These are phyloP conservation scores for Brachypodium distachyon DNA, from an alignment of 202 grass and related monocot species.

Conservation along the genomic window DNA sequence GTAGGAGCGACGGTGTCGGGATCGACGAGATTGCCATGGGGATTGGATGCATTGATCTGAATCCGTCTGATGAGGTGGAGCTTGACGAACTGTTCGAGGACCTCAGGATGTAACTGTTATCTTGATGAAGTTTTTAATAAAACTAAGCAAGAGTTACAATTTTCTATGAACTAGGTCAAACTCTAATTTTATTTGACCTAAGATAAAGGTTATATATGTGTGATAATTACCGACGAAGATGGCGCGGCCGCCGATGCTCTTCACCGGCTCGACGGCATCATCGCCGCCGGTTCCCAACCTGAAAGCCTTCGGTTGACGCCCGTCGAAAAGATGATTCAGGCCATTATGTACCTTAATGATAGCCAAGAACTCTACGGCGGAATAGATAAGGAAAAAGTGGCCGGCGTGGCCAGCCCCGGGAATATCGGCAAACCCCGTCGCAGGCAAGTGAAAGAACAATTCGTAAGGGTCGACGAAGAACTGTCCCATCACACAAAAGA, in stretches of 20 bases:
- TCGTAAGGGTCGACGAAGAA: not conserved
- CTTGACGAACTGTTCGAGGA: conserved; percentile 24
- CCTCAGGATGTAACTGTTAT: conserved; percentile 9
- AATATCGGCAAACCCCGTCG: too few relatives aligned
- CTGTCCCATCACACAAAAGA: too few relatives aligned
- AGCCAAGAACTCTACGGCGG: not conserved
- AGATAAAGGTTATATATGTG: too few relatives aligned
- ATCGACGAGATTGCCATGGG: conserved; percentile 10
- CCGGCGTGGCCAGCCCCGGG: too few relatives aligned
- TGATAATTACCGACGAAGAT: not conserved
- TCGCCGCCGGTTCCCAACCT: not conserved
- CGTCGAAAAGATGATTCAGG: too few relatives aligned
- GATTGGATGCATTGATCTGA: conserved; percentile 15
- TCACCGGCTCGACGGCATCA: not conserved
- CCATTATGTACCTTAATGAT: not conserved
- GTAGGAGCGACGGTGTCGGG: too few relatives aligned
- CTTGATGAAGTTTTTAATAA: too few relatives aligned
- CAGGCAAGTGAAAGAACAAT: too few relatives aligned
- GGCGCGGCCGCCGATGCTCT: not conserved
- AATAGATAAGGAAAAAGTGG: not conserved
- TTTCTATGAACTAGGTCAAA: too few relatives aligned
- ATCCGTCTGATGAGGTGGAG: not conserved
- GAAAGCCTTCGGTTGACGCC: not conserved
- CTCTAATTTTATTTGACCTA: too few relatives aligned
- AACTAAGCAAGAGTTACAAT: too few relatives aligned